Evolutionary conservation across 257 asterid genomes (phyloP).

Genomic region (Datura wrightii): DNA sequence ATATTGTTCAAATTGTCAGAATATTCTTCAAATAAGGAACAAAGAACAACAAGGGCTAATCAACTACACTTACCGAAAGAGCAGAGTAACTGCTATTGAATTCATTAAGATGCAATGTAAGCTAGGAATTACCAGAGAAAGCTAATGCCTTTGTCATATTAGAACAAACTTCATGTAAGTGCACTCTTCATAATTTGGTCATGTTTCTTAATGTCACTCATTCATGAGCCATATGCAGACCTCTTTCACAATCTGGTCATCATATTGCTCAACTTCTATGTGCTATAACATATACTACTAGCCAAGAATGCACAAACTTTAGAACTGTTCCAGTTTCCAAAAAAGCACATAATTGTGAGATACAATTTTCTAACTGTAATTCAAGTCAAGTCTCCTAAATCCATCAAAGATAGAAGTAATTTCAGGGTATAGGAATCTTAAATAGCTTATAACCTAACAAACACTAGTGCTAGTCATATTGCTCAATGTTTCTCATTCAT

Average conservation of each 20-base stretch:
- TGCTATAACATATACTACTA: neutral
- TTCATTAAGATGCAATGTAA: neutral
- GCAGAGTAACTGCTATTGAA: neutral
- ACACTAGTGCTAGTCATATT: slow-evolving; percentile 19
- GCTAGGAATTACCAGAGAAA: neutral
- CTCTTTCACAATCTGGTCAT: slow-evolving; percentile 7
- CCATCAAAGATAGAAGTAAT: slow-evolving; percentile 9
- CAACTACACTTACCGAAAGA: neutral
- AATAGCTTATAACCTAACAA: neutral
- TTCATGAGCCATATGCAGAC: neutral
- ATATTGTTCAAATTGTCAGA: neutral
- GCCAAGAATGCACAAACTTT: neutral
- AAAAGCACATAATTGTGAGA: neutral
- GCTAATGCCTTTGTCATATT: neutral
- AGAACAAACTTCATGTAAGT: neutral
- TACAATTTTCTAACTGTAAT: slow-evolving; percentile 19
- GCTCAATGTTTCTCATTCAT: slow-evolving; percentile 2
- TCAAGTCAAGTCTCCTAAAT: neutral
- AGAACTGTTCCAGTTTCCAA: neutral
- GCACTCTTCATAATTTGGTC: neutral
- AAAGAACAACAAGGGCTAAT: neutral
- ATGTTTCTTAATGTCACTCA: neutral
- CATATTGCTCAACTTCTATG: neutral
- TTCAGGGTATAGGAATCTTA: slow-evolving; percentile 2
- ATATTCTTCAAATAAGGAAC: neutral